phyloP scores from a whole-genome alignment of 257 asterid species.

The Solanum lignicaule region DNA sequence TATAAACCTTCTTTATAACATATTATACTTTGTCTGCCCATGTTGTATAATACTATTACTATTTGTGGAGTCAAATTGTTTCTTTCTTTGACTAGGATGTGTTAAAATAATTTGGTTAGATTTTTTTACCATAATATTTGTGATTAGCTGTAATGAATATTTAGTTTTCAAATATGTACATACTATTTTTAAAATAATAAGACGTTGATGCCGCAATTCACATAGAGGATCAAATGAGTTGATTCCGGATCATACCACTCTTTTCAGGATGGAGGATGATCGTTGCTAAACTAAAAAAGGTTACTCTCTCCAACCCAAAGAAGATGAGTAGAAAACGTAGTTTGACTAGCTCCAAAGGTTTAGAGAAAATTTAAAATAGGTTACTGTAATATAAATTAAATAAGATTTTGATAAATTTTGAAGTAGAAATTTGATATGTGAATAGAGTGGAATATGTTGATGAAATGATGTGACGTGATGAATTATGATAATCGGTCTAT shows the following conservation, averaged over 20 bases:
- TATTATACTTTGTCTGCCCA: neutral
- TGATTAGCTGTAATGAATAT: neutral
- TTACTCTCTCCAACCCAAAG: too few relatives aligned
- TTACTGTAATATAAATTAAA: neutral
- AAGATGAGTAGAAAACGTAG: too few relatives aligned
- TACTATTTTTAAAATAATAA: neutral
- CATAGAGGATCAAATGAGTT: neutral
- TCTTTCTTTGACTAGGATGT: neutral
- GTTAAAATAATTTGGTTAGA: neutral
- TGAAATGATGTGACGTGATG: neutral
- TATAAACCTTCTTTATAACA: neutral
- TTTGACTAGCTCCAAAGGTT: too few relatives aligned
- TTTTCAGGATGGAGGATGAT: neutral
- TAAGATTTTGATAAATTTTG: neutral
- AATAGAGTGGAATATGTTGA: neutral
- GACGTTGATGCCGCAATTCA: neutral
- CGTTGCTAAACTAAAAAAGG: neutral
- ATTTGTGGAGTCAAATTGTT: neutral
- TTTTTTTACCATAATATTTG: neutral
- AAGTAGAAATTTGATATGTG: neutral
- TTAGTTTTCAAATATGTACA: neutral
- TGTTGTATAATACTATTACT: neutral
- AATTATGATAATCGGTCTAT: neutral
- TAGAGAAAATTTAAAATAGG: neutral
- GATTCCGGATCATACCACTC: neutral